A percentile compares a stretch with the other conserved stretches of the same genome.
Evolutionary conservation across 2,329 filamentous ascomycete genomes (phyloP).

Genomic region (Lecanicillium sp.): DNA sequence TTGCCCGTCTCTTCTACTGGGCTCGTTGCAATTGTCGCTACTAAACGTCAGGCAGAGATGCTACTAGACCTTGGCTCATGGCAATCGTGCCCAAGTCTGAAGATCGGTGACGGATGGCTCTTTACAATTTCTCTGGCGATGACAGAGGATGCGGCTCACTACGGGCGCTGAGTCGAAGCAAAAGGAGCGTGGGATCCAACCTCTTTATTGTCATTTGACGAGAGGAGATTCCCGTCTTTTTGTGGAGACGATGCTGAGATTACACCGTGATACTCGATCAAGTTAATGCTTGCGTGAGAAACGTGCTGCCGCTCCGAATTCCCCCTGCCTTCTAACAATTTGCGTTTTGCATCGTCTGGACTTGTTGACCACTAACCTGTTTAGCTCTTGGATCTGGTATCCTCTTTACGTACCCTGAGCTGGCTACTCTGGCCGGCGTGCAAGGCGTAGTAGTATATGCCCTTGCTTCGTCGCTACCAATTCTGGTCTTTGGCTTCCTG

Average conservation of each 20-base stretch:
- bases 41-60: too few species aligned
- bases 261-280: slow-evolving; percentile 96
- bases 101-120: too few species aligned
- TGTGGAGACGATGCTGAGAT: slow-evolving; percentile 72
- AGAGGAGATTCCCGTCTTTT: slow-evolving; percentile 29
- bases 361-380: neutral
- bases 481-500: slow-evolving; percentile 65
- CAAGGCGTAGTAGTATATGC: slow-evolving; percentile 74
- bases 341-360: slow-evolving; percentile 2
- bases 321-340: slow-evolving; percentile 17
- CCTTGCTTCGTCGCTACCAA: slow-evolving; percentile 60
- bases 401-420: slow-evolving; percentile 72
- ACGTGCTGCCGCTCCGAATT: slow-evolving; percentile 78
- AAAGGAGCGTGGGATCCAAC: slow-evolving; percentile 40
- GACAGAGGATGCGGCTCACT: slow-evolving; percentile 60
- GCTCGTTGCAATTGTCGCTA: neutral
- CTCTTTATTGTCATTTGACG: slow-evolving; percentile 13
- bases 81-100: too few species aligned
- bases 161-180: slow-evolving; percentile 67
- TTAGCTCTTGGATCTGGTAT: slow-evolving; percentile 77
- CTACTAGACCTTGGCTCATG: too few species aligned
- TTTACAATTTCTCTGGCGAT: slow-evolving; percentile 12
- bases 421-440: slow-evolving; percentile 69
- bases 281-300: slow-evolving; percentile 99
- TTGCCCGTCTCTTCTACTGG: slow-evolving; percentile 2